These are phyloP conservation scores for Aspergillus ustus DNA, from an alignment of 2,329 filamentous ascomycete species.

Conservation along the genomic window DNA sequence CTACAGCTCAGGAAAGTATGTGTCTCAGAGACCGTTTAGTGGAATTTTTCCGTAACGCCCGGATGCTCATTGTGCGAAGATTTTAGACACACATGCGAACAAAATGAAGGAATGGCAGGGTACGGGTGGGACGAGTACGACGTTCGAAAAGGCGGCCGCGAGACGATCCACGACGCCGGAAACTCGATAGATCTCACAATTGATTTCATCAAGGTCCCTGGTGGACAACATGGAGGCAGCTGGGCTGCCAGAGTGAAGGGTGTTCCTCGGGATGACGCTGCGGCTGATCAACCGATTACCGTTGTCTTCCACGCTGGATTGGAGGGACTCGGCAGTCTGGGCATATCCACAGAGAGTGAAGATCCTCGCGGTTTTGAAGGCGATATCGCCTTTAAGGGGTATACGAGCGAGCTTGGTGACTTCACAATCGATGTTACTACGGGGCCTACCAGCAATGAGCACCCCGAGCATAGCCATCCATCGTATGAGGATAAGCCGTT, in stretches of 20 bases:
- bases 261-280: conserved; percentile 70
- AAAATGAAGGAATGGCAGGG: conserved; percentile 88
- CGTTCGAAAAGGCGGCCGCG: conserved; percentile 80
- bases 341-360: conserved; percentile 59
- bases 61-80: conserved; percentile 56
- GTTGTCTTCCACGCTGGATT: conserved; percentile 81
- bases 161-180: conserved; percentile 86
- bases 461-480: conserved; percentile 62
- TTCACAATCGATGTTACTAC: conserved; percentile 80
- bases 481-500: conserved; percentile 71
- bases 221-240: conserved; percentile 81
- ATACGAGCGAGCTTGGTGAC: conserved; percentile 72
- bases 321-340: conserved; percentile 73
- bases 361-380: conserved; percentile 59
- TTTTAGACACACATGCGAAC: conserved; percentile 93
- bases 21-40: conserved; percentile 21
- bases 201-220: conserved; percentile 90
- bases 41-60: background rate
- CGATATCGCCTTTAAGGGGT: conserved; percentile 72
- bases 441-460: conserved; percentile 66
- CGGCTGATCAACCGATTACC: conserved; percentile 71
- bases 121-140: conserved; percentile 99
- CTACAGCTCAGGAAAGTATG: conserved; percentile 75
- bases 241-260: conserved; percentile 92
- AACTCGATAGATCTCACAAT: conserved; percentile 92